Conservation (phyloP, 352 stramenopile genomes). For the Globisporangium cystogenes region DNA sequence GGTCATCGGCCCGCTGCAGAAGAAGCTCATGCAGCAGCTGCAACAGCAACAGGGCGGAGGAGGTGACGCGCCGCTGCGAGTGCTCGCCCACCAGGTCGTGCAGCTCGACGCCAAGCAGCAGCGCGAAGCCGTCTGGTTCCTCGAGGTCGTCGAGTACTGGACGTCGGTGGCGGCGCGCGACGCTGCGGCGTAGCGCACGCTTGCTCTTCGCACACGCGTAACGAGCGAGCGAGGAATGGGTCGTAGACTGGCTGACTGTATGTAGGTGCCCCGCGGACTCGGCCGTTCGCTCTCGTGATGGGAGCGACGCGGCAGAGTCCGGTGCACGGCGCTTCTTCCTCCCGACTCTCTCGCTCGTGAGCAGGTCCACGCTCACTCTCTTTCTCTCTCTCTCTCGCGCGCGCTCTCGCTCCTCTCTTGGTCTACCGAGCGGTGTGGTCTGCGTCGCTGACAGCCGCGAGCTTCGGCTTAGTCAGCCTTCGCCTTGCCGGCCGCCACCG, state of each 20-base stretch:
- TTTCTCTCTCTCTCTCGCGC: conserved; percentile 1
- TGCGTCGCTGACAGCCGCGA: background rate
- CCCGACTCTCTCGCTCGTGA: no score
- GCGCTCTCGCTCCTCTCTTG: background rate
- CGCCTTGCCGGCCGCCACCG: conserved; percentile 20
- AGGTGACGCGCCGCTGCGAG: conserved; percentile 10
- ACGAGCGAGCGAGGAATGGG: background rate
- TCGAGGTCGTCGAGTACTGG: conserved; percentile 77
- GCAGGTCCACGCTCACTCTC: background rate
- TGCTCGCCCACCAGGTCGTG: conserved; percentile 62
- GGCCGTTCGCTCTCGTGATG: conserved; percentile 16
- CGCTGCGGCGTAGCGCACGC: background rate
- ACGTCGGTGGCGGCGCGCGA: conserved; percentile 23
- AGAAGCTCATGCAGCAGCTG: conserved; percentile 18
- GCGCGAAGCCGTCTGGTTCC: conserved; percentile 59
- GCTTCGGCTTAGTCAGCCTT: conserved; percentile 35
- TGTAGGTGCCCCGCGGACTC: background rate
- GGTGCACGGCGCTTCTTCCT: background rate
- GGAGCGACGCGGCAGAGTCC: conserved; percentile 1
- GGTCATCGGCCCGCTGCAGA: conserved; percentile 65
- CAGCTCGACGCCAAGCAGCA: conserved; percentile 46
- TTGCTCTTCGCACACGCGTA: no score
- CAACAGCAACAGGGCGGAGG: background rate
- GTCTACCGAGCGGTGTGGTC: background rate
- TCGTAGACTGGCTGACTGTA: background rate